These are phyloP conservation scores for Chaetoscypha palmicola DNA, from an alignment of 2,329 filamentous ascomycete genomes.

Conservation along the genomic window DNA sequence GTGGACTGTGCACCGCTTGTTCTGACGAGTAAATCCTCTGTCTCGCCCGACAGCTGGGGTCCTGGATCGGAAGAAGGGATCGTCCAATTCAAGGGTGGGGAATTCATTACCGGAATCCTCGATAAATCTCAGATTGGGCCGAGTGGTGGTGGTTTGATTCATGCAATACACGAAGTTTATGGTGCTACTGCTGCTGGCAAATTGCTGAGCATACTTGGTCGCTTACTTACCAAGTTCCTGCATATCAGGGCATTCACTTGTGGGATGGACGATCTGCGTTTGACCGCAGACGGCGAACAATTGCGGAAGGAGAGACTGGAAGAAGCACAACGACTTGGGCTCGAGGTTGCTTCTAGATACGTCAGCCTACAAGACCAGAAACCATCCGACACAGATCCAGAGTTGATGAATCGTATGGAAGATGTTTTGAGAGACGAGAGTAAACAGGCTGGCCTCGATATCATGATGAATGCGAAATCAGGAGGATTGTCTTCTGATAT, in stretches of 20 bases:
- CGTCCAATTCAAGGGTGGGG: constrained; percentile 79
- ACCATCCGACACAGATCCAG: constrained; percentile 55
- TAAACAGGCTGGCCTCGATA: constrained; percentile 87
- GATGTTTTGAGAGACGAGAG: constrained; percentile 84
- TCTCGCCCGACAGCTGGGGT: constrained; percentile 75
- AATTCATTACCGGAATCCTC: constrained; percentile 82
- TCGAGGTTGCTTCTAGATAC: constrained; percentile 77
- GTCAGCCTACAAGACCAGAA: constrained; percentile 69
- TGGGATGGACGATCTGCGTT: constrained; percentile 88
- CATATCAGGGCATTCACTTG: constrained; percentile 95
- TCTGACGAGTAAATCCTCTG: constrained; percentile 71
- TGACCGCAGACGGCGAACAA: constrained; percentile 73
- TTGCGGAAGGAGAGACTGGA: constrained; percentile 61
- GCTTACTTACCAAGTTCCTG: constrained; percentile 80
- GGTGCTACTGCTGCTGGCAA: constrained; percentile 82
- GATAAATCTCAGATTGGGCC: constrained; percentile 95
- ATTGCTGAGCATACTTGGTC: constrained; percentile 80
- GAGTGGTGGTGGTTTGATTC: constrained; percentile 77
- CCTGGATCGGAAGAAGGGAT: constrained; percentile 66
- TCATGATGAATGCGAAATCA: constrained; percentile 69
- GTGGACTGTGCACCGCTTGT: constrained; percentile 67
- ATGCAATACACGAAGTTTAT: constrained; percentile 89
- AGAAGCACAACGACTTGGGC: constrained; percentile 61
- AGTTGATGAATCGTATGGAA: constrained; percentile 73
- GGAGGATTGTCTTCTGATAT: constrained; percentile 68